phyloP scores from a whole-genome alignment of 176 grass and related monocot species.

The Puccinellia tenuiflora region DNA sequence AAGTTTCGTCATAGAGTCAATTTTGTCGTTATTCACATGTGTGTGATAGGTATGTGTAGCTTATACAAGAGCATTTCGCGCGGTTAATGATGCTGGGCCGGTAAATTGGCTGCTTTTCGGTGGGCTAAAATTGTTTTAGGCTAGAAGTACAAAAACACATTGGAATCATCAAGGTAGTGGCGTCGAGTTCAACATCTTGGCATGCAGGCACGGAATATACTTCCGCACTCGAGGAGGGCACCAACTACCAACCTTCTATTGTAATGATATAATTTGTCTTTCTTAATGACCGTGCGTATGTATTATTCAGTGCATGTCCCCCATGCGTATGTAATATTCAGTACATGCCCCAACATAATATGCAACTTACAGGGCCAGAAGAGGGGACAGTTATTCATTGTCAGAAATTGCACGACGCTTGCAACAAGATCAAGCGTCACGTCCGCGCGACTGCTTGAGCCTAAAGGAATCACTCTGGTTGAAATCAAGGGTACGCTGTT shows the following conservation, averaged over 20 bases:
- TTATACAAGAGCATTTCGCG: neutral
- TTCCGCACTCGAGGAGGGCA: neutral
- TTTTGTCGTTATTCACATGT: too few relatives aligned
- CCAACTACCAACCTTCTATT: neutral
- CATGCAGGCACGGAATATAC: neutral
- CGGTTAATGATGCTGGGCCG: neutral
- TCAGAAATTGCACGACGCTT: neutral
- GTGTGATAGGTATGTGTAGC: neutral
- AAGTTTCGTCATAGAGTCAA: too few relatives aligned
- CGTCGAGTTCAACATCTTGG: neutral
- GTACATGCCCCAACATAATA: too few relatives aligned
- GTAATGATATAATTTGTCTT: neutral
- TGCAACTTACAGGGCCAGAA: neutral
- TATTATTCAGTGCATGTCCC: neutral
- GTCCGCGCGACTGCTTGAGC: neutral
- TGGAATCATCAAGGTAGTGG: neutral
- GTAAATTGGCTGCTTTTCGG: neutral
- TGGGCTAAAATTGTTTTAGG: neutral
- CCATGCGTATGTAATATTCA: neutral
- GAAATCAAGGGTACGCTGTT: neutral
- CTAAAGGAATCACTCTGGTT: neutral
- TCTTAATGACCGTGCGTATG: neutral
- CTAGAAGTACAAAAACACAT: neutral
- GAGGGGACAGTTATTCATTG: neutral
- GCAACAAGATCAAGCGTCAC: neutral